Base-by-base conservation (phyloP, 805 yeast genomes). In the Citeromyces matritensis region DNA sequence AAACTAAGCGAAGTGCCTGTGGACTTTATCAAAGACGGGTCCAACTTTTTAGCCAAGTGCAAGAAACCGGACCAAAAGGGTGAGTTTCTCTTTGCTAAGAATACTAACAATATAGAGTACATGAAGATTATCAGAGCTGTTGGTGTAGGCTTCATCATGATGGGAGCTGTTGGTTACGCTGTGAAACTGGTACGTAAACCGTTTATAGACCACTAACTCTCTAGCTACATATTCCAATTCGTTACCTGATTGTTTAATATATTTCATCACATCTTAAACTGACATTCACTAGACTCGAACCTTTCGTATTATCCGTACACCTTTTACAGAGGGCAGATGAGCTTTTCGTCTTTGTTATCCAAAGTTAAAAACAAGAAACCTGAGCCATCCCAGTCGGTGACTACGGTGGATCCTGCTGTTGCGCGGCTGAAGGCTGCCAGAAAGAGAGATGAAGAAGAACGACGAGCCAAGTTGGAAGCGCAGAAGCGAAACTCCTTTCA, bases 161-260 rank as follows among this genome's bases (percentile, higher is more conserved):
- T 88, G 86, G 98, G 98, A 51, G 79, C 83, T 47, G 93, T 91
- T 49, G 98, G 98, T 36, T 88, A 85, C 61, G 81, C 77, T 49
- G 91, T 91, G 60, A 88, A 88, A 63, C 72, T 88, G 48, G 65
- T 58, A 43, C 35, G 57, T 49, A n/a, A n/a, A 13, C 24, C 24
- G 13, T 24, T 26, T 17, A 26, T 15, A 26, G 28, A 26, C 15
- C 13, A 26, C 5, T 26, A n/a, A 4, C 4, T n/a, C 13, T 25
- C 27, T 25, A 25, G 5, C 14, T 11, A 11, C 32, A 30, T 23
- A 30, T 30, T 13, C 32, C 32, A 21, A 30, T 30, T 27, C 23
- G 32, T 12, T 30, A 30, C 15, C n/a, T 30, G 32, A 30, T 30
- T 11, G 32, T 30, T 9, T 30, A 23, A 30, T 17, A 12, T 9